Evolutionary conservation across 2,329 filamentous ascomycete genomes (phyloP), one percentile per base, ranked within the genome.

Genomic region (Verticillium nubilum): DNA sequence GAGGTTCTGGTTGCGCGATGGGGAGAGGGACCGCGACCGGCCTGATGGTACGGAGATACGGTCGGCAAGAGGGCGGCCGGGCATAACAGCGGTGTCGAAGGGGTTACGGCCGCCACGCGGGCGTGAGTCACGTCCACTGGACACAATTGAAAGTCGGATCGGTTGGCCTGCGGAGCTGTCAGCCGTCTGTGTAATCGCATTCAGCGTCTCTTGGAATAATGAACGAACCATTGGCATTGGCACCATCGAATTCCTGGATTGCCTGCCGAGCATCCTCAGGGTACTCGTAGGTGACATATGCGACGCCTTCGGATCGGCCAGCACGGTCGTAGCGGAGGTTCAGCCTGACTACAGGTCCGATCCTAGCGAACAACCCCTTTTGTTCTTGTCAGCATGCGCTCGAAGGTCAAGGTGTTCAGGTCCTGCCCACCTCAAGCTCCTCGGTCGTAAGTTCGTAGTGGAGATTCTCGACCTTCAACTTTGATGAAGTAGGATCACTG

Each of bases 401-500:
- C 23, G 13, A 5, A 7, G 7, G 3, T 9, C 4, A n/a, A 13
- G 10, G 23, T n/a, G 5, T 27, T 3, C 12, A 9, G 26, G 17
- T 17, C 26, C 35, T 31, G 10, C 75, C 59, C 76, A 96, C 92
- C 68, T 90, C 84, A 58, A 97, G 81, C 70, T 97, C 93, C 37
- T 88, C 87, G 73, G 94, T 86, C 13, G 89, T 93, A 63, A 97
- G 82, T 62, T 97, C 93, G 73, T 96, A 97, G 73, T 97, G 93
- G 60, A 97, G 78, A 71, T 97, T 97, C 62, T 96, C 91, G 62
- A 97, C 88, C 65, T 88, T 88, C 65, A 97, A 75, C 74, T 91
- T 94, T 53, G 87, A 80, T 66, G 87, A 86, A 59, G 77, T 76
- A 29, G 76, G 70, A 35, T 83, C 80, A 68, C 85, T 85, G 65